A percentile compares a stretch with the other conserved stretches of the same genome.
Evolutionary conservation across 108 stramenopile species (phyloP).

Genomic region (Mediolabrus comicus): DNA sequence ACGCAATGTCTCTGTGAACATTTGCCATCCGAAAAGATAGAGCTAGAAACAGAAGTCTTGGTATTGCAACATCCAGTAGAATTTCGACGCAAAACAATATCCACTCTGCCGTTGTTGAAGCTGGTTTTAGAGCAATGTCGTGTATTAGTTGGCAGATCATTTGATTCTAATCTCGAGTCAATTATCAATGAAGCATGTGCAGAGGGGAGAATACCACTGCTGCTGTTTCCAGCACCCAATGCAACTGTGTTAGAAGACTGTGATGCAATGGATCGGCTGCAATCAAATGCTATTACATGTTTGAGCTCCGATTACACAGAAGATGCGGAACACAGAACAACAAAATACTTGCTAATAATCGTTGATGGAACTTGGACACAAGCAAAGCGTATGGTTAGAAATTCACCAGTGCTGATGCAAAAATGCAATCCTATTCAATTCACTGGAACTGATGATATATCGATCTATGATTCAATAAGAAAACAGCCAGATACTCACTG

Average conservation of each 20-base stretch:
- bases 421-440: constrained; percentile 48
- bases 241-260: constrained; percentile 49
- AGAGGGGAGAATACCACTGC: constrained; percentile 22
- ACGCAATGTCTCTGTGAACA: constrained; percentile 33
- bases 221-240: constrained; percentile 55
- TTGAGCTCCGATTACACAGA: not conserved
- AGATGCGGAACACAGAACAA: not conserved
- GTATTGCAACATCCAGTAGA: constrained; percentile 61
- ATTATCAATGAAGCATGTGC: constrained; percentile 3
- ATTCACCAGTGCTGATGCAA: constrained; percentile 46
- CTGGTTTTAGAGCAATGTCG: constrained; percentile 46
- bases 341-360: constrained; percentile 39
- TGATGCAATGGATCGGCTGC: constrained; percentile 9
- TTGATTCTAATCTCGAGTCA: constrained; percentile 12
- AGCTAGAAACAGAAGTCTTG: constrained; percentile 37
- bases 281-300: not conserved
- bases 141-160: constrained; percentile 44
- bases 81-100: constrained; percentile 52
- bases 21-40: constrained; percentile 26
- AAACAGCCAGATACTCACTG: constrained; percentile 56
- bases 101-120: constrained; percentile 52
- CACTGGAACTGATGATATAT: constrained; percentile 11
- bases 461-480: constrained; percentile 53
- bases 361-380: constrained; percentile 71
- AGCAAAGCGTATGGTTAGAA: constrained; percentile 55